Evolutionary conservation across 257 asterid species (phyloP), one percentile per base, ranked within the genome.

Genomic region (Salvia splendens): DNA sequence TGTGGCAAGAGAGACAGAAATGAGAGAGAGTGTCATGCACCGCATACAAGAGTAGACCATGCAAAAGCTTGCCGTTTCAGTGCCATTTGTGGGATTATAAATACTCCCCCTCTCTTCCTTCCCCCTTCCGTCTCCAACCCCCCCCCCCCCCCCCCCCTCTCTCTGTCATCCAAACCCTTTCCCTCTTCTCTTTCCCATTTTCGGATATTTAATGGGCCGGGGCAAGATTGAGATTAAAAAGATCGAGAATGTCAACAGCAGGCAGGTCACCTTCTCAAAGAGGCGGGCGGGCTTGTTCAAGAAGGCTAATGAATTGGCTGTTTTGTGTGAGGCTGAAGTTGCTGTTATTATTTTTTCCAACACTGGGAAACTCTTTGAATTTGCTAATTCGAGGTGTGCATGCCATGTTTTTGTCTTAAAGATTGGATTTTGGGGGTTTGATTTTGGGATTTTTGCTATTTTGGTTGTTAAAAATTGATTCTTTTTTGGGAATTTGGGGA

Each of bases 261-360:
- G 97, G 48, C 95, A 91, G 64, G 96, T 88, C 0, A 91, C 96
- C 0, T 91, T 91, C 72, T 86, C 96, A 0, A 91, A 88, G 81
- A 77, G 97, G 66, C 72, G 96, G 3, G 67, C 74, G 12, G 96
- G 97, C 1, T 64, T 91, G 69, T 66, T 88, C 49, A 91, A 91
- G 83, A 91, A 91, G 78, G 97, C 97, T 0, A 24, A 68, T 58
- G 97, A 91, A 77, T 92, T 91, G 15, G 79, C 92, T 3, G 85
- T 91, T 47, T 83, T 91, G 1, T 90, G 97, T 48, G 97, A 87
- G 62, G 88, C 95, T 4, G 85, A 87, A 53, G 89, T 90, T 33
- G 96, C 88, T 5, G 95, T 91, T 14, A 76, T 91, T 49, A 80
- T 91, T 51, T 91, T 88, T 38, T 88, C 96, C 3, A 88, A 77